These are phyloP conservation scores for Ulvella scutata DNA, from an alignment of 139 green algal species.

Conservation along the genomic window DNA sequence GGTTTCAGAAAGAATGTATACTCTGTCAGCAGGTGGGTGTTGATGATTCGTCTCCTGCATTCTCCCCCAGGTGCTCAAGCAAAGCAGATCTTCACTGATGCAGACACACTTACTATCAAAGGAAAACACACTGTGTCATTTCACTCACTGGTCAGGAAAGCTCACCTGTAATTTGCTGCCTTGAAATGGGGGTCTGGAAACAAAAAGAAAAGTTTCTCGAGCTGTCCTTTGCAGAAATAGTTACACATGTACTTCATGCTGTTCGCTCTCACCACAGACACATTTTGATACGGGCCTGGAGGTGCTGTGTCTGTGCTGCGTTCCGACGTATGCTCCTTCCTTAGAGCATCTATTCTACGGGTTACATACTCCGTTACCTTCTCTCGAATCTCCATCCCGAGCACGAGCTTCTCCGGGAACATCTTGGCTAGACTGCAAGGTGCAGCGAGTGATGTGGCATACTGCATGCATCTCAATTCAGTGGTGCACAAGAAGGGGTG, in stretches of 20 bases:
- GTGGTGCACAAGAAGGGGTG: background rate
- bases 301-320: background rate
- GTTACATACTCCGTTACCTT: slow-evolving; percentile 88
- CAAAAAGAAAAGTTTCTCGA: slow-evolving; percentile 97
- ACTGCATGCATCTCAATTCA: background rate
- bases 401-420: slow-evolving; percentile 80
- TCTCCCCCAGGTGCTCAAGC: background rate
- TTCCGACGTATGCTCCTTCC: slow-evolving; percentile 36
- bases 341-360: slow-evolving; percentile 64
- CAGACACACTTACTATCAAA: background rate
- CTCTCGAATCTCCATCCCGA: slow-evolving; percentile 93
- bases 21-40: slow-evolving; percentile 66
- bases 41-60: slow-evolving; percentile 73
- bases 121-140: background rate
- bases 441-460: background rate
- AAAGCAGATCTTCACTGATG: background rate
- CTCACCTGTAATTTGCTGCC: slow-evolving; percentile 38
- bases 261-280: slow-evolving; percentile 73
- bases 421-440: slow-evolving; percentile 43
- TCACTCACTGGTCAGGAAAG: background rate
- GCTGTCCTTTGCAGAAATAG: slow-evolving; percentile 87
- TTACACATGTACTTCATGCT: slow-evolving; percentile 89
- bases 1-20: slow-evolving; percentile 81
- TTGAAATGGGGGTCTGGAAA: slow-evolving; percentile 94
- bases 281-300: slow-evolving; percentile 59